Base-by-base conservation (phyloP, 2,329 filamentous ascomycete genomes). In the Graphilbum ipis-grandicollis region DNA sequence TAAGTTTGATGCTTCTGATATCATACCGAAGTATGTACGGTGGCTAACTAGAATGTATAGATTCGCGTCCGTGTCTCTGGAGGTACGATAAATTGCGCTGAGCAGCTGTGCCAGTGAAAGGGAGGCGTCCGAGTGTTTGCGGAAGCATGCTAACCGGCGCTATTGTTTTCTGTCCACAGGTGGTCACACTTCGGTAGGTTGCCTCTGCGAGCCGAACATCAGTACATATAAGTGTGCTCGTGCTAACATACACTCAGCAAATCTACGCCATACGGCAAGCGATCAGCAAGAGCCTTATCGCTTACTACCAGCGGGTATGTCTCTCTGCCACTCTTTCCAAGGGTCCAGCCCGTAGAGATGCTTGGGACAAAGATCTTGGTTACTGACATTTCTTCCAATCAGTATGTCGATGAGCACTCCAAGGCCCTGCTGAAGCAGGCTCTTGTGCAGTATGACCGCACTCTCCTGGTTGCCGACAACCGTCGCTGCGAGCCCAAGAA, bases 381-480 rank as follows among this genome's bases (percentile, higher is more conserved):
- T n/a, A n/a, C n/a, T n/a, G n/a, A n/a, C n/a, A n/a, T n/a, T n/a
- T n/a, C n/a, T n/a, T n/a, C n/a, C n/a, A 18, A 8, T n/a, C 94
- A 98, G 76, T 98, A 79, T 71, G 84, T 96, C 66, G 90, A 98
- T 61, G 90, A 98, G 81, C 86, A 96, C 81, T 84, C 81, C 71
- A 98, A 98, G 82, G 94, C 96, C 78, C 74, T 85, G 68, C 76
- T 98, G 59, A 98, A 96, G 84, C 80, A 88, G 68, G 82, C 83
- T 52, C 78, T 98, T 53, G 82, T 88, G 57, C 76, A 85, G 63
- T 98, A 54, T 51, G 55, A 57, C 53, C 54, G 55, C 44, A 55
- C 50, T 60, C 79, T 98, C 51, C 81, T 98, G 58, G 90, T 98
- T 56, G 90, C 90, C 65, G 90, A 98, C 68, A 94, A 93, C 80